These are phyloP conservation scores for Termitomyces titanicus DNA, from an alignment of 768 basidiomycete genomes.

Conservation along the genomic window DNA sequence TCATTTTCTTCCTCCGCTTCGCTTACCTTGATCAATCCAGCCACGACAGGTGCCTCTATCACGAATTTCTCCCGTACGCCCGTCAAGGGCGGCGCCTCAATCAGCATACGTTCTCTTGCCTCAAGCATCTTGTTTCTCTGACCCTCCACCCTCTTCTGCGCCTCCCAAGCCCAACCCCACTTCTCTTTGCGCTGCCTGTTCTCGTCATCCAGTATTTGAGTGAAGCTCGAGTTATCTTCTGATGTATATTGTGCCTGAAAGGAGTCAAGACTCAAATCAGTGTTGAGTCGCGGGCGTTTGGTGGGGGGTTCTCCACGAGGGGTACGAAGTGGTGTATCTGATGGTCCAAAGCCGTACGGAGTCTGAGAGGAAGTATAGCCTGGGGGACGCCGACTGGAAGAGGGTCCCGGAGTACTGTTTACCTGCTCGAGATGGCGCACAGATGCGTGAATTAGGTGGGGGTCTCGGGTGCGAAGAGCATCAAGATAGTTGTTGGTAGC, in stretches of 20 bases:
- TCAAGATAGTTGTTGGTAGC: conserved; percentile 86
- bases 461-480: conserved; percentile 73
- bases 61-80: conserved; percentile 67
- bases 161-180: conserved; percentile 94
- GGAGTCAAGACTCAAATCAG: conserved; percentile 65
- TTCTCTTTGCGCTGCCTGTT: conserved; percentile 77
- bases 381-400: conserved; percentile 23
- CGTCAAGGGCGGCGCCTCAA: conserved; percentile 58
- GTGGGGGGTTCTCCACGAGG: conserved; percentile 39
- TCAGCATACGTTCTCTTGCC: conserved; percentile 63
- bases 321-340: conserved; percentile 65
- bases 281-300: conserved; percentile 61
- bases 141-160: conserved; percentile 75
- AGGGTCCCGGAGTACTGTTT: conserved; percentile 43
- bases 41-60: conserved; percentile 57
- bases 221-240: conserved; percentile 97
- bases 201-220: conserved; percentile 86
- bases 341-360: conserved; percentile 54
- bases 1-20: conserved; percentile 21
- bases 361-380: conserved; percentile 57
- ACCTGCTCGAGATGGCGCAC: conserved; percentile 71
- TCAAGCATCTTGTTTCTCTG: conserved; percentile 65
- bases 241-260: conserved; percentile 95
- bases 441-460: conserved; percentile 69
- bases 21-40: conserved; percentile 48